Conservation (phyloP, 108 stramenopile species). For the Aurantiochytrium sp. region DNA sequence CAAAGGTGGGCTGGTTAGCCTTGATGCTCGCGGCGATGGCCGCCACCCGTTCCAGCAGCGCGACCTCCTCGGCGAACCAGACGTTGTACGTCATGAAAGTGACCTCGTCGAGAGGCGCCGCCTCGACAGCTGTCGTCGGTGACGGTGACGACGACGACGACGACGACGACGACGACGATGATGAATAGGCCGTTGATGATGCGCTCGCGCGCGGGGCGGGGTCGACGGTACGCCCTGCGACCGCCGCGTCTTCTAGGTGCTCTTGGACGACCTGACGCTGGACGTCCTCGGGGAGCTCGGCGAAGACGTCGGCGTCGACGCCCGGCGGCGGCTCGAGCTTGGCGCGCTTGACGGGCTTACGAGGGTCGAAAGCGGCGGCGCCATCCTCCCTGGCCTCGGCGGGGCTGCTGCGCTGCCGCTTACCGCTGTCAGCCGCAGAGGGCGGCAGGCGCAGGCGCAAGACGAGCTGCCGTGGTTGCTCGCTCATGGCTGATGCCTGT, state of each 20-base stretch:
- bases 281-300: not conserved
- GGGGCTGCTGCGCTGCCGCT: too few species aligned
- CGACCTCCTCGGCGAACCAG: not conserved
- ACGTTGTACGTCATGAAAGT: slow-evolving; percentile 5
- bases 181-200: not conserved
- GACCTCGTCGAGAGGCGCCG: not conserved
- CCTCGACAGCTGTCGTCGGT: not conserved
- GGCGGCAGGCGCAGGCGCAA: too few species aligned
- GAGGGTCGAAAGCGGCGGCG: too few species aligned
- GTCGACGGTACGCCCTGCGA: too few species aligned
- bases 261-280: not conserved
- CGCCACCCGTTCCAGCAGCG: not conserved
- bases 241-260: too few species aligned
- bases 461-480: too few species aligned
- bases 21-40: not conserved
- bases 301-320: not conserved
- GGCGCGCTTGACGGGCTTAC: too few species aligned
- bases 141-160: not conserved
- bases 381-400: too few species aligned
- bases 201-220: not conserved
- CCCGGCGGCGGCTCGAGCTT: not conserved
- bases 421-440: too few species aligned
- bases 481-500: too few species aligned
- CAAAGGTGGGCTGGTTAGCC: not conserved
- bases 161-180: not conserved